These are phyloP conservation scores for Xylaria acuta DNA, from an alignment of 495 filamentous ascomycete species.

Conservation along the genomic window DNA sequence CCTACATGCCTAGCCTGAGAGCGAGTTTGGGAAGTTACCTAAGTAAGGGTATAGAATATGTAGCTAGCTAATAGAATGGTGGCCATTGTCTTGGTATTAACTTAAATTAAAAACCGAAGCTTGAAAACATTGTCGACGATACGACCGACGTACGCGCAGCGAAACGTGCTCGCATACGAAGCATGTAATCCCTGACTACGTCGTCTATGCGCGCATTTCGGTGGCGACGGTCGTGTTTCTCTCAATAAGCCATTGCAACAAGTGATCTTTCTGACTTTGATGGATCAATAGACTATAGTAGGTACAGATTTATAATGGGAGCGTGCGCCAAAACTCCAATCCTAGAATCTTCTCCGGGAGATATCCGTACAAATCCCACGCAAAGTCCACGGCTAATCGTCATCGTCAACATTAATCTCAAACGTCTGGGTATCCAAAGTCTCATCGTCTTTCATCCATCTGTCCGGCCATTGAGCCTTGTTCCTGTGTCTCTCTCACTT, in stretches of 20 bases:
- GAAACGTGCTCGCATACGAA: neutral
- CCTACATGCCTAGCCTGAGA: too few relatives aligned
- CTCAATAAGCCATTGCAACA: neutral
- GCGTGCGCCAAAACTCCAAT: constrained; percentile 22
- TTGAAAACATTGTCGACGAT: neutral
- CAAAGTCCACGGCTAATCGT: constrained; percentile 2
- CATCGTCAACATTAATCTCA: constrained; percentile 11
- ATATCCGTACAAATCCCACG: constrained; percentile 12
- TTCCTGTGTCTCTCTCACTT: neutral
- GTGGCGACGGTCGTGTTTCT: neutral
- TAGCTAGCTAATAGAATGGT: neutral
- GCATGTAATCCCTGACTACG: neutral
- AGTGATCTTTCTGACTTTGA: constrained; percentile 6
- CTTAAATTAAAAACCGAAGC: neutral
- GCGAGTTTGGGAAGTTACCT: too few relatives aligned
- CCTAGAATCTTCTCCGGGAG: neutral
- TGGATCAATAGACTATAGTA: neutral
- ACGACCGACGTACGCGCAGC: neutral
- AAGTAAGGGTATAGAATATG: neutral
- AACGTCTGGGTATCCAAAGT: constrained; percentile 15
- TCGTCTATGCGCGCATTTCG: neutral
- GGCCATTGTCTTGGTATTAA: neutral
- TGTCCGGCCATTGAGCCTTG: neutral
- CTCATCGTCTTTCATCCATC: constrained; percentile 8
- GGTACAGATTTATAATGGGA: constrained; percentile 12